Percentiles rank a stretch among this genome's conserved stretches.
phyloP scores from a whole-genome alignment of 2,329 filamentous ascomycete genomes.

The Chaetomiaceae sp. region DNA sequence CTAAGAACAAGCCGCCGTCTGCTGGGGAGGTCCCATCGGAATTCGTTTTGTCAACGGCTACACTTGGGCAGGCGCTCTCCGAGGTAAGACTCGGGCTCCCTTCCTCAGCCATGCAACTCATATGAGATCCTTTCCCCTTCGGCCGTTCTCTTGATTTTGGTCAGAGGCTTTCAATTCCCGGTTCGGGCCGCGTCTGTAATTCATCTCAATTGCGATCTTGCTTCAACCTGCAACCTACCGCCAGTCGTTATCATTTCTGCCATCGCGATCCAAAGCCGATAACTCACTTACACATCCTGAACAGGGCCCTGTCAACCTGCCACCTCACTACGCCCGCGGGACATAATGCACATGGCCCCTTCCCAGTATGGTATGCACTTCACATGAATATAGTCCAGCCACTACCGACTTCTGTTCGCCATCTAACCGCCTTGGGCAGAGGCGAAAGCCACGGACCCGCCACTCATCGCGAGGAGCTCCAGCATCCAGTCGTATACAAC shows the following conservation, averaged over 20 bases:
- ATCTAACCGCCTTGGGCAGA: constrained; percentile 21
- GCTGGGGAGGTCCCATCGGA: too few species aligned
- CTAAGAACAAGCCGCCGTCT: too few species aligned
- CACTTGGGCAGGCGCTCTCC: not conserved
- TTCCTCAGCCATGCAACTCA: too few species aligned
- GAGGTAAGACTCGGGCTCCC: not conserved
- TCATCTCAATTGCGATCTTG: too few species aligned
- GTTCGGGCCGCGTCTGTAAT: too few species aligned
- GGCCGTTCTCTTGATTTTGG: too few species aligned
- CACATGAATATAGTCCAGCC: not conserved
- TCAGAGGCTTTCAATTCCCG: too few species aligned
- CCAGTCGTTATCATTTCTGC: too few species aligned
- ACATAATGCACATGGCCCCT: constrained; percentile 11
- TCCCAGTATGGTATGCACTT: constrained; percentile 7
- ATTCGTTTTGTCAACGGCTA: too few species aligned
- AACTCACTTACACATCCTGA: not conserved
- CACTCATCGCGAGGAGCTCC: constrained; percentile 73
- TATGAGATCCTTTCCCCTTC: too few species aligned
- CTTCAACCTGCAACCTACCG: too few species aligned
- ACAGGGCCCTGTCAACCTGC: constrained; percentile 1
- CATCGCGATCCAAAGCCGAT: too few species aligned
- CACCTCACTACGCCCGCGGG: not conserved
- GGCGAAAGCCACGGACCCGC: constrained; percentile 60
- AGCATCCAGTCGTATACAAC: constrained; percentile 68
- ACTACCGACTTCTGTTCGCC: not conserved